Base-by-base conservation (phyloP, 495 filamentous ascomycete species). In the Hypomontagnella monticulosa region DNA sequence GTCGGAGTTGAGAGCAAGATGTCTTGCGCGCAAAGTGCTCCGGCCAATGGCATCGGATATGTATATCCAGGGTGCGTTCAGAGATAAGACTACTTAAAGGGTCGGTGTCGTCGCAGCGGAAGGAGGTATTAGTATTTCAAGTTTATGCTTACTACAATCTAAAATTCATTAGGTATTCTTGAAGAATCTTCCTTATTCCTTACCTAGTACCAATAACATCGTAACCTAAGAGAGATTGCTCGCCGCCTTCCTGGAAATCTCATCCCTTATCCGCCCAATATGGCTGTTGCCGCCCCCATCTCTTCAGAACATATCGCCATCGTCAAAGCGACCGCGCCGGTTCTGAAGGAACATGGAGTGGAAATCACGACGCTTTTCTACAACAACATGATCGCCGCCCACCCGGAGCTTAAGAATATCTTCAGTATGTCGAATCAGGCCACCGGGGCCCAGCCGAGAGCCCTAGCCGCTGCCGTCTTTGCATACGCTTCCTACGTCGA, bases 401-500 rank as follows among this genome's bases (percentile, higher is more conserved):
- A 88, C 66, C 88, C 89, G 0, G 78, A 79, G 15, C 81, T 93
- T 8, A 82, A 85, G 68, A 83, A 84, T 66, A 74, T 91, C 56
- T 93, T 92, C 82, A 91, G 86, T 78, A 78, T 78, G 48, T 78
- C 87, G 27, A 87, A 89, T 73, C 88, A 92, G 71, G 66, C 71
- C 46, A 88, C 82, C 20, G 86, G 88, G 44, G 83, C 84, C 49
- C 90, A 93, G 63, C 80, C 87, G 3, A 78, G 77, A 14, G 89
- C 90, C 10, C 80, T 93, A 6, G 89, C 90, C 37, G 78, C 75
- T 50, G 81, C 89, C 10, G 82, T 93, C 33, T 86, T 87, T 67
- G 87, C 87, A 32, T 92, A 92, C 62, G 90, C 90, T 55, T 79
- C 81, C 16, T 80, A 91, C 72, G 89, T 92, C 71, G 89, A 91